phyloP scores from a whole-genome alignment of 2,329 filamentous ascomycete genomes.

The Colletotrichum abscissum region DNA sequence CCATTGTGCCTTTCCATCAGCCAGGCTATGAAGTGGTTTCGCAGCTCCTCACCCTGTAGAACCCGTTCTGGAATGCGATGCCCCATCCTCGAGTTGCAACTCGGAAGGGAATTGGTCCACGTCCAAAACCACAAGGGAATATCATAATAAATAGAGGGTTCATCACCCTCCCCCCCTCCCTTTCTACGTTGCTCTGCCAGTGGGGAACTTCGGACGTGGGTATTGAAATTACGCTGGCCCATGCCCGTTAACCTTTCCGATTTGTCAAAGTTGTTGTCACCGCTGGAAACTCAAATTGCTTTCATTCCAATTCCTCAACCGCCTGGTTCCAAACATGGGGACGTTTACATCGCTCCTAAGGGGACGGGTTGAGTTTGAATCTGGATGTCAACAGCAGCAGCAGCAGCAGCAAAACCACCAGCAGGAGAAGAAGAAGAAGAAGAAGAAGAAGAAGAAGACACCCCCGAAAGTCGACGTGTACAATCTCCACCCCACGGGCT shows the following conservation, averaged over 20 bases:
- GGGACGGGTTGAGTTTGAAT: not conserved
- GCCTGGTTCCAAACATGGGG: not conserved
- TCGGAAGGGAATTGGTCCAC: not conserved
- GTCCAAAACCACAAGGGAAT: not conserved
- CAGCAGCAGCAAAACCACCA: no score
- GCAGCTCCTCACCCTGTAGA: no score
- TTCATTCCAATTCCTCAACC: not conserved
- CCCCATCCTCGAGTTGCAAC: not conserved
- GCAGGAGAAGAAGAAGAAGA: no score
- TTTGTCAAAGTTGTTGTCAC: not conserved
- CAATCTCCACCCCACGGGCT: constrained; percentile 46
- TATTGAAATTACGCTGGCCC: not conserved
- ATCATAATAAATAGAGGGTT: not conserved
- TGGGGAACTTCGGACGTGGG: not conserved
- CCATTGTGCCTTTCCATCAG: not conserved
- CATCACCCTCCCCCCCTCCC: not conserved
- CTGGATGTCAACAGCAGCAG: no score
- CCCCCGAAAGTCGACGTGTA: constrained; percentile 37
- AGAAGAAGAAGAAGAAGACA: not conserved
- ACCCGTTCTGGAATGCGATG: not conserved
- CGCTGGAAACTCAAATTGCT: not conserved
- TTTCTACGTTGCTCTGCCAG: not conserved
- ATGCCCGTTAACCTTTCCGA: no score
- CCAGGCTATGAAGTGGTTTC: not conserved
- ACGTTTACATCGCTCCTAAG: not conserved